These are phyloP conservation scores for Fusarium caatingaense DNA, from an alignment of 2,329 filamentous ascomycete species.

Conservation along the genomic window DNA sequence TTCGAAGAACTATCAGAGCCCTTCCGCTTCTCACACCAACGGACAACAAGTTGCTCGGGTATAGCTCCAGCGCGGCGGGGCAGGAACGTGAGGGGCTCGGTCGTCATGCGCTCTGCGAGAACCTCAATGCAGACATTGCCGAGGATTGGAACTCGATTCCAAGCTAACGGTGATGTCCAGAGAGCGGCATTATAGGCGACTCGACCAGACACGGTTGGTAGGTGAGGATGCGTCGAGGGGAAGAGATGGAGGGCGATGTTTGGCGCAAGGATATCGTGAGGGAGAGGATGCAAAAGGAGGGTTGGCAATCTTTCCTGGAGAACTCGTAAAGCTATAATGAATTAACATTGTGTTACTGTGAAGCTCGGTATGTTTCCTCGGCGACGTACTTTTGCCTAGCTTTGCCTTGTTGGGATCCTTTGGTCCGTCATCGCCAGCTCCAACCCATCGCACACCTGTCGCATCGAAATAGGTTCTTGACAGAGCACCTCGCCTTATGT, in stretches of 20 bases:
- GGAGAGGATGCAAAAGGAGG: constrained; percentile 73
- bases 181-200: constrained; percentile 93
- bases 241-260: constrained; percentile 78
- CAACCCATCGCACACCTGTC: constrained; percentile 47
- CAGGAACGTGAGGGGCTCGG: constrained; percentile 62
- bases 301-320: constrained; percentile 75
- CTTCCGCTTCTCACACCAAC: constrained; percentile 92
- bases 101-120: constrained; percentile 87
- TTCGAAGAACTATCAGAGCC: constrained; percentile 13
- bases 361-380: neutral
- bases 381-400: constrained; percentile 68
- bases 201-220: constrained; percentile 90
- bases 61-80: constrained; percentile 64
- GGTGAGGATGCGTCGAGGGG: constrained; percentile 83
- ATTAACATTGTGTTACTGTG: neutral
- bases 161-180: constrained; percentile 95
- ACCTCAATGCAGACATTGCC: constrained; percentile 92
- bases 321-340: constrained; percentile 66
- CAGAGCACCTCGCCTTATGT: constrained; percentile 24
- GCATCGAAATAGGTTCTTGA: constrained; percentile 50
- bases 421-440: constrained; percentile 49
- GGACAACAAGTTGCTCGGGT: constrained; percentile 56
- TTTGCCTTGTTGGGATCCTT: constrained; percentile 70
- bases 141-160: constrained; percentile 91
- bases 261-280: constrained; percentile 81